These are phyloP conservation scores for Colletotrichum sp. DNA, from an alignment of 2,329 filamentous ascomycete genomes.

Conservation along the genomic window DNA sequence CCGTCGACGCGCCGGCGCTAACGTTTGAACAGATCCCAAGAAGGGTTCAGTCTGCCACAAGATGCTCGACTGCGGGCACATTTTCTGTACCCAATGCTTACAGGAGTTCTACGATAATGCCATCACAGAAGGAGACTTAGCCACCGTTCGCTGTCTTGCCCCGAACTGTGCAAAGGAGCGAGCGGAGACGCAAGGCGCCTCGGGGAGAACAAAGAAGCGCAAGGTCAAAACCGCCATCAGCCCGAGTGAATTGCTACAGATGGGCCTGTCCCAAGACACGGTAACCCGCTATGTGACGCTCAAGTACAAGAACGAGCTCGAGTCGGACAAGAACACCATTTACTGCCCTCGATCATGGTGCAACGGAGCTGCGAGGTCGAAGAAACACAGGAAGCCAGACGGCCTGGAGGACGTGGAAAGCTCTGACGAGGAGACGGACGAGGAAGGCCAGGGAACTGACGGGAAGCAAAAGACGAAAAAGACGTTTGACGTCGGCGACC, in stretches of 20 bases:
- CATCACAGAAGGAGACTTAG: slow-evolving; percentile 84
- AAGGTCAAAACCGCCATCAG: slow-evolving; percentile 74
- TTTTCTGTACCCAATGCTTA: slow-evolving; percentile 89
- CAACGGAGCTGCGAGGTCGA: slow-evolving; percentile 82
- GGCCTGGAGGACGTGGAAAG: slow-evolving; percentile 66
- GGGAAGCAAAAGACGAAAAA: slow-evolving; percentile 25
- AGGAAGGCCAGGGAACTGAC: slow-evolving; percentile 33
- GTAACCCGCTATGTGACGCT: slow-evolving; percentile 88
- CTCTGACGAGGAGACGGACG: slow-evolving; percentile 53
- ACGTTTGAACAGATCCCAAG: slow-evolving; percentile 71
- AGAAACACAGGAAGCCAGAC: slow-evolving; percentile 73
- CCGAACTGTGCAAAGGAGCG: slow-evolving; percentile 78
- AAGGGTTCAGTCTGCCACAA: slow-evolving; percentile 84
- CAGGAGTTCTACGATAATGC: slow-evolving; percentile 89
- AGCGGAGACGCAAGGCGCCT: slow-evolving; percentile 33
- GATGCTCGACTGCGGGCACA: slow-evolving; percentile 84
- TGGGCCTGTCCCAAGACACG: slow-evolving; percentile 71
- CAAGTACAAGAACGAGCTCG: slow-evolving; percentile 91
- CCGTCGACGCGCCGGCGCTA: slow-evolving; percentile 14
- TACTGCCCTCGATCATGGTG: slow-evolving; percentile 96
- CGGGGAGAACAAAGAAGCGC: slow-evolving; percentile 42
- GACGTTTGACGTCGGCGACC: slow-evolving; percentile 57
- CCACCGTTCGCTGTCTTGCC: slow-evolving; percentile 78
- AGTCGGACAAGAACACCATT: slow-evolving; percentile 88
- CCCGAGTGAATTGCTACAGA: slow-evolving; percentile 83